Percentiles rank a stretch among this genome's conserved stretches.
phyloP scores from a whole-genome alignment of 2,329 filamentous ascomycete genomes.

The Fusarium napiforme region DNA sequence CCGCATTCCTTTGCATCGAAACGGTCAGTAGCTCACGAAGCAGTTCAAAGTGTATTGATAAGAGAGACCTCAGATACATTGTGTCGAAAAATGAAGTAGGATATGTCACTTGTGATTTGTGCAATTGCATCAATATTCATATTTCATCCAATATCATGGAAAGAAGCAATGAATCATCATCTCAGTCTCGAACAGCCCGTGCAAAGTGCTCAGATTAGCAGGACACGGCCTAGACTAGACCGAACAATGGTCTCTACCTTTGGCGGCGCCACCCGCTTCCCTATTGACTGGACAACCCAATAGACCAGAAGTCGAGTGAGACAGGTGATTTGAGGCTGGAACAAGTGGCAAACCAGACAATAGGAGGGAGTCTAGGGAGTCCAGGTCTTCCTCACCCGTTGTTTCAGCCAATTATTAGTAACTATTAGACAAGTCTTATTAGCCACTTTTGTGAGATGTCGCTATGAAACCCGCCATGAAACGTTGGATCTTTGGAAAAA shows the following conservation, averaged over 20 bases:
- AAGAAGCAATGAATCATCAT: background rate
- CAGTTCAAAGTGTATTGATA: background rate
- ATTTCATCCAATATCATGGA: background rate
- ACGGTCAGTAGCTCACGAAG: background rate
- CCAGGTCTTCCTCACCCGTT: background rate
- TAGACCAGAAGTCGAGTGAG: background rate
- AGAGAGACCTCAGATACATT: background rate
- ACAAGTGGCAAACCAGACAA: background rate
- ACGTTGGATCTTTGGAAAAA: background rate
- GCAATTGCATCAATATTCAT: background rate
- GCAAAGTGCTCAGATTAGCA: background rate
- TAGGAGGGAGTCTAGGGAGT: background rate
- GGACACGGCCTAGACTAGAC: background rate
- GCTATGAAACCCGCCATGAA: slow-evolving; percentile 17
- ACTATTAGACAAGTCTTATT: slow-evolving; percentile 3
- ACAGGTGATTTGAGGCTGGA: background rate
- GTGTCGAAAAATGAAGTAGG: background rate
- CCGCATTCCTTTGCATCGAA: background rate
- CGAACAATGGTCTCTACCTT: background rate
- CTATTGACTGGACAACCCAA: slow-evolving; percentile 1
- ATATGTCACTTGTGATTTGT: background rate
- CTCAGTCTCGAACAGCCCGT: background rate
- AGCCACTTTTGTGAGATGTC: slow-evolving; percentile 2
- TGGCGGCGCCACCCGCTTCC: slow-evolving; percentile 20
- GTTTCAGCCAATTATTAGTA: slow-evolving; percentile 11